Evolutionary conservation across 768 basidiomycete genomes (phyloP), one percentile per base, ranked within the genome.

Genomic region (Infundibulicybe gibba): DNA sequence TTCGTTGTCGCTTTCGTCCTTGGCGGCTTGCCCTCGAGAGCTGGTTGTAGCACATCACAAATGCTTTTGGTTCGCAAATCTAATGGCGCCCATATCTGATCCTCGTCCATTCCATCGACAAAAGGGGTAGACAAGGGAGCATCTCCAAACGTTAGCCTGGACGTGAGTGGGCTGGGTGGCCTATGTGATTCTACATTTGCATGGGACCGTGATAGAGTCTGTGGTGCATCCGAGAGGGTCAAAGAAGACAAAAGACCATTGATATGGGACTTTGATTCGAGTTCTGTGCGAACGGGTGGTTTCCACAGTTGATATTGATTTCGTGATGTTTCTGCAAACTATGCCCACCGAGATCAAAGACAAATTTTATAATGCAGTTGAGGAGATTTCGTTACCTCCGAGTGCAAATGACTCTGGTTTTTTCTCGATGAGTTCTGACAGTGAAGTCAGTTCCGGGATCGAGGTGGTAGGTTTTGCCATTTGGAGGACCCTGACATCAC

Each of bases 71-170:
- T 72, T 38, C 90, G 73, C 45, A 99, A 70, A 59, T 98, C 95
- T 45, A 98, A 64, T 68, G 98, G 95, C 34, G 85, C 85, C 95
- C 95, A 99, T 20, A 97, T 71, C 62, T 95, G 94, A 47, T 90
- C 89, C 17, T 80, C 76, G 54, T 83, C 86, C 80, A 97, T 85
- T 14, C 77, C 85, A 16, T 91, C 81, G 11, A 84, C 71, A 49
- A 83, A 88, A 15, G 98, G 76, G 32, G 78, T 79, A 6, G 80
- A 70, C 2, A 97, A 64, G 5, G 94, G 94, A 0, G 95, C 95
- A 19, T 68, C 68, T 43, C 70, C 59, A 42, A 83, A 70, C 10
- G 63, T 45, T 3, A 60, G 40, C 40, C 60, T 64, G 25, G 61
- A 57, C 32, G 61, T 63, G 13, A 60, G 57, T n/a, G 71, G 52